A percentile compares a stretch with the other conserved stretches of the same genome.
Evolutionary conservation across 805 yeast genomes (phyloP).

Genomic region (Yamadazyma laniorum): DNA sequence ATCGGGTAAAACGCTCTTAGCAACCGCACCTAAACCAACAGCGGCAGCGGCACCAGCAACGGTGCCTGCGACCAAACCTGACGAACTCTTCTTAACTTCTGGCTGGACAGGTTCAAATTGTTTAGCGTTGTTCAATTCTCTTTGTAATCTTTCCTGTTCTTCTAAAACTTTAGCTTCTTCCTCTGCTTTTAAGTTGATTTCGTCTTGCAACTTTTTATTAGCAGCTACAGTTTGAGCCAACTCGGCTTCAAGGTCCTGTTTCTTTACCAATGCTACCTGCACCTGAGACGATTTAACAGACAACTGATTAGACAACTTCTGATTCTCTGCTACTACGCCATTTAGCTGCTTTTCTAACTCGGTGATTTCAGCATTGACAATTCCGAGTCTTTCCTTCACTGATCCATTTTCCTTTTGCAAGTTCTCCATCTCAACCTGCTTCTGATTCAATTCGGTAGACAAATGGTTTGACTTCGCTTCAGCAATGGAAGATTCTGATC

Average conservation of each 20-base stretch:
- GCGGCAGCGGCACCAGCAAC: constrained; percentile 21
- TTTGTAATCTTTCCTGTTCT: constrained; percentile 16
- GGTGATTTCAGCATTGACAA: constrained; percentile 62
- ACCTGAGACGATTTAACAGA: constrained; percentile 71
- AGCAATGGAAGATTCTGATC: constrained; percentile 68
- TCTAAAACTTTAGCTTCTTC: constrained; percentile 15
- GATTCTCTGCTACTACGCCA: constrained; percentile 50
- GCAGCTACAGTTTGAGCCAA: constrained; percentile 25
- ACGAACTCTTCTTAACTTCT: constrained; percentile 9
- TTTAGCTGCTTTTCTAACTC: constrained; percentile 58
- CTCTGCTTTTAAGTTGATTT: constrained; percentile 19
- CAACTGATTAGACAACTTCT: constrained; percentile 60
- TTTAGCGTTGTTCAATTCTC: constrained; percentile 12
- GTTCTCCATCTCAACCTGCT: constrained; percentile 59
- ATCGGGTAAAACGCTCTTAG: not conserved
- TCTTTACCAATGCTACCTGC: constrained; percentile 55
- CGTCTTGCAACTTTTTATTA: constrained; percentile 22
- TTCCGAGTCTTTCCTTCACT: constrained; percentile 66
- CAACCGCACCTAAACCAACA: constrained; percentile 19
- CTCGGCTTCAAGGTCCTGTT: constrained; percentile 34
- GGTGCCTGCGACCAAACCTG: constrained; percentile 12
- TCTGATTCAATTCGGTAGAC: constrained; percentile 59
- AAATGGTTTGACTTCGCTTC: constrained; percentile 78
- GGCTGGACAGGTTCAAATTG: constrained; percentile 16
- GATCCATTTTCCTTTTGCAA: constrained; percentile 66